Base-by-base conservation (phyloP, 1,284 basidiomycete species). In the Naganishia cerealis region DNA sequence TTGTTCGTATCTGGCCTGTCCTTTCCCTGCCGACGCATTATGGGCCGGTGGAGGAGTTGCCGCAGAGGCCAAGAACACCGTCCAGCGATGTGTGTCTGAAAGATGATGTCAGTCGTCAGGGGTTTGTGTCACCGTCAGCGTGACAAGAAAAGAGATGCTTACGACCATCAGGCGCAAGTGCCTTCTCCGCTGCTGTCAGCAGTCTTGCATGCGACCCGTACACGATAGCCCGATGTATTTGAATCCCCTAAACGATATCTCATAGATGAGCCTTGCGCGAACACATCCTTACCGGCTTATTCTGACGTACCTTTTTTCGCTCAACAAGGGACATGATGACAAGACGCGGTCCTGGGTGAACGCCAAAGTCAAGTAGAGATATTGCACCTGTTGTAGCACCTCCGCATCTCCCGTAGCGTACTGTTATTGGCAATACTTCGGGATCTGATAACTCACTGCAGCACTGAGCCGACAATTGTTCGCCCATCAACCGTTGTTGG, bases 71-170 rank as follows among this genome's bases (percentile, higher is more conserved):
- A 99, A 87, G 38, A 94, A 94, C 65, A 99, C 89, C 0, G 94
- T 98, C 96, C 96, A 99, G 73, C 87, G 86, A 80, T 99, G 95
- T 2, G 96, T 98, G 77, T 99, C 96, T 81, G 75, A 90, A 88
- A 21, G 85, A 85, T 50, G 0, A 21, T n/a, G 10, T 50, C n/a
- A 15, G 9, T 21, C 46, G 24, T 15, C 10, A 21, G 6, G 21
- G 21, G 48, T 18, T 15, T 29, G 3, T 38, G 24, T 21, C 21
- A 24, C 46, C 10, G 7, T 50, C 6, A 33, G 29, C 29, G 29
- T 26, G 42, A 24, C 10, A 68, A 55, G 15, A 77, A n/a, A 50
- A 1, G n/a, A 24, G 13, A 24, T 50, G 24, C 79, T 72, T 65
- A 81, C 79, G 79, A 8, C 72, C 74, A 18, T 73, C 68, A 8